Base-by-base conservation (phyloP, 345 rosid species). In the Salix viminalis region DNA sequence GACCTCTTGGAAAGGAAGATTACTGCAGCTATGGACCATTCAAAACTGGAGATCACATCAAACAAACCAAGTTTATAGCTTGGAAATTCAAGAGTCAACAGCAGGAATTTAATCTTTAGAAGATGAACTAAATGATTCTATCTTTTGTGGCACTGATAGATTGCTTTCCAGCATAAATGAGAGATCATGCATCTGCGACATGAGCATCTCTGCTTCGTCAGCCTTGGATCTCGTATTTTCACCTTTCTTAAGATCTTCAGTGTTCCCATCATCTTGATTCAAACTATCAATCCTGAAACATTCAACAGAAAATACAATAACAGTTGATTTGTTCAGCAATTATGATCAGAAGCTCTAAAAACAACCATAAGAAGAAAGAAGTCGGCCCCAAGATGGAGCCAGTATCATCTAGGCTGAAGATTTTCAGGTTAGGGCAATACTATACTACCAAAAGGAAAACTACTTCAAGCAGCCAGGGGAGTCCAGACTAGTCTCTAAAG, bases 161-260 rank as follows among this genome's bases (percentile, higher is more conserved):
- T 83, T 75, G 62, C 77, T 89, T 69, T 87, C 91, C 7, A 90
- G 91, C 97, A 94, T 94, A 82, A 94, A 92, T 14, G 95, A 94
- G 67, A 94, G 92, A 83, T 91, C 97, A 79, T 89, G 97, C 95
- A 90, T 91, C 89, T 89, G 93, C 26, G 92, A 89, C 80, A 92
- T 85, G 65, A 91, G 71, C 44, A 46, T 84, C 81, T 91, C 89
- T 24, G 80, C 83, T 32, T 81, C 83, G 70, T 84, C 81, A 21
- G 66, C 73, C 73, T 86, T 83, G 65, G 90, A 79, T 60, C 72
- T 66, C 13, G 76, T 32, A 64, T 67, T 73, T 70, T 24, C 72
- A 52, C 60, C 81, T 16, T 21, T 72, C 50, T 61, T 75, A 78
- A 65, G 79, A 65, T 76, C 86, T 81, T 82, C 79, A 13, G 74